Evolutionary conservation across 164 flowering plant species (phyloP).

Genomic region (Magnolia kwangsiensis): DNA sequence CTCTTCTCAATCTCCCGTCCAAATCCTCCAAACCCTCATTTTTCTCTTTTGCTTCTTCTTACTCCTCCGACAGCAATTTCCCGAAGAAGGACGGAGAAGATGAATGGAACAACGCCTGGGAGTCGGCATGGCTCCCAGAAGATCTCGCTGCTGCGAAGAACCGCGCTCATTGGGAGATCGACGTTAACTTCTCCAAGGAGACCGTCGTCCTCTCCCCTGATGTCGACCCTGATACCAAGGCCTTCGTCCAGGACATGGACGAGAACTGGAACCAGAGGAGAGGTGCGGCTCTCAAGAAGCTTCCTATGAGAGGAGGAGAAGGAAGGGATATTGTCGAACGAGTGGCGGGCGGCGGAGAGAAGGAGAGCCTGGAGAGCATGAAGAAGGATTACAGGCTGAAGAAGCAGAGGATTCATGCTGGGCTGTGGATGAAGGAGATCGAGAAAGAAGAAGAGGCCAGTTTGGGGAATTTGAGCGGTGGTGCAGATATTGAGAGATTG

Average conservation of each 20-base stretch:
- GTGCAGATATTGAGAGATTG: slow-evolving; percentile 68
- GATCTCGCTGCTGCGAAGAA: slow-evolving; percentile 42
- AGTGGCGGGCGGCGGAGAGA: neutral
- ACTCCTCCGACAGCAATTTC: neutral
- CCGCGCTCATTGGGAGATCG: slow-evolving; percentile 86
- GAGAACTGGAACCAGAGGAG: slow-evolving; percentile 87
- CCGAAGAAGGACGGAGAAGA: slow-evolving; percentile 35
- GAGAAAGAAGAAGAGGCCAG: slow-evolving; percentile 85
- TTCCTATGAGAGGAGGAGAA: neutral
- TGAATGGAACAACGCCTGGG: slow-evolving; percentile 98
- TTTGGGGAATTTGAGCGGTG: slow-evolving; percentile 45
- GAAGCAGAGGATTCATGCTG: slow-evolving; percentile 93
- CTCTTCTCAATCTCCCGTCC: neutral
- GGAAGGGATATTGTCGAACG: slow-evolving; percentile 10
- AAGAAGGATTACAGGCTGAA: slow-evolving; percentile 82
- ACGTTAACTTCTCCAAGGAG: slow-evolving; percentile 48
- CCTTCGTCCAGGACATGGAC: slow-evolving; percentile 86
- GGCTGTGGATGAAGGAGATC: slow-evolving; percentile 91
- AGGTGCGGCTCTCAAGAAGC: slow-evolving; percentile 5
- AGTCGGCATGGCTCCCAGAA: slow-evolving; percentile 92
- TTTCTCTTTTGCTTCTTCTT: neutral
- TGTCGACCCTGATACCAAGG: slow-evolving; percentile 75
- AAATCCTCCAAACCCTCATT: slow-evolving; percentile 12
- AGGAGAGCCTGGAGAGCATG: slow-evolving; percentile 45
- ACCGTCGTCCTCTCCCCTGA: slow-evolving; percentile 27